Base-by-base conservation (phyloP, 2,329 filamentous ascomycete genomes). In the Myriosclerotinia duriaeana region DNA sequence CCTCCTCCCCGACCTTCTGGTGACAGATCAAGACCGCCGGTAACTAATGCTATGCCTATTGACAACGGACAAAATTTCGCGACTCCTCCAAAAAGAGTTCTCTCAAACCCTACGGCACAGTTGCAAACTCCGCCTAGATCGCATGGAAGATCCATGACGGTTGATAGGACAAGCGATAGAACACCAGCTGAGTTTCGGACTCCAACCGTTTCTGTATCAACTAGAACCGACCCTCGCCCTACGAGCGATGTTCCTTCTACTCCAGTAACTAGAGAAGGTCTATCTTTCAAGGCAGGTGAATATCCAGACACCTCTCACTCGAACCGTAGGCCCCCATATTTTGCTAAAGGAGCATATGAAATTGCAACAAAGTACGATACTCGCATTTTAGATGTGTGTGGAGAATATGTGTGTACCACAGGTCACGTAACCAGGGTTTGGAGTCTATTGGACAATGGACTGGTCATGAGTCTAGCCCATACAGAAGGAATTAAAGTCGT, bases 391-490 rank as follows among this genome's bases (percentile, higher is more conserved):
- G 93, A 95, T 69, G 88, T 96, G 3, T 97, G 92, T 75, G 95
- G 95, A 9, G 89, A 93, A 70, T 88, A 90, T 71, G 87, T 95
- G 9, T 97, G 92, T 76, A 94, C 93, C 0, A 92, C 90, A 20
- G 95, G 94, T 6, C 89, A 91, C 70, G 83, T 95, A 69, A 98
- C 94, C 1, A 86, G 92, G 68, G 91, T 93, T 0, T 99, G 95
- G 93, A 94, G 89, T 76, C 78, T 97, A 34, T 80, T 87, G 14
- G 92, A 92, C 64, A 94, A 94, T 2, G 91, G 96, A 72, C 83
- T 91, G 61, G 75, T 96, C 17, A 86, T 96, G 83, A 95, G 87
- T 72, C 79, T 97, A 70, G 85, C 88, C 62, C 93, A 97, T 76
- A 90, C 90, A 1, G 95, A 99, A 74, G 92, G 90, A 1, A 83